These are phyloP conservation scores for Erodium texanum DNA, from an alignment of 441 rosid genomes.

Conservation along the genomic window DNA sequence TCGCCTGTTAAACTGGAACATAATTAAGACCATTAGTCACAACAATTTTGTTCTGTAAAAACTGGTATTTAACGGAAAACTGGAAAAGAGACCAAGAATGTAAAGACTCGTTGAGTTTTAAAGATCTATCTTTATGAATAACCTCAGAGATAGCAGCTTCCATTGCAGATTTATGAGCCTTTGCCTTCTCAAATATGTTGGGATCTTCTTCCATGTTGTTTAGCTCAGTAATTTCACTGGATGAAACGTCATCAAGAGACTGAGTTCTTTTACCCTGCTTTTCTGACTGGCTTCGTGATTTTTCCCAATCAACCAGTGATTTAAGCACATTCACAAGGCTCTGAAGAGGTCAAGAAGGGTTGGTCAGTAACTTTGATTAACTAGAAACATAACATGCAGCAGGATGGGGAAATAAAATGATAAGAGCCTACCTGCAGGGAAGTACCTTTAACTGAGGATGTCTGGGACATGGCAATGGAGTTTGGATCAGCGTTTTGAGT, in stretches of 20 bases:
- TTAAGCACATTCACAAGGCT: conserved; percentile 89
- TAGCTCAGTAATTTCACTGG: conserved; percentile 32
- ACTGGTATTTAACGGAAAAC: too few relatives aligned
- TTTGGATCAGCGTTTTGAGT: conserved; percentile 78
- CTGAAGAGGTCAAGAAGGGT: conserved; percentile 40
- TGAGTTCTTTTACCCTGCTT: conserved; percentile 33
- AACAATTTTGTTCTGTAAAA: too few relatives aligned
- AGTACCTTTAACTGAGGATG: conserved; percentile 74
- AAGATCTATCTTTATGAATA: conserved; percentile 12
- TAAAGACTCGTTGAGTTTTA: too few relatives aligned
- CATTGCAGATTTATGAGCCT: conserved; percentile 95
- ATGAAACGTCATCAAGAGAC: conserved; percentile 39
- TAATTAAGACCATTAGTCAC: conserved; percentile 19
- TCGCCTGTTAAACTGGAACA: conserved; percentile 84
- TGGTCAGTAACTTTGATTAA: conserved; percentile 18
- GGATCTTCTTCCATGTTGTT: conserved; percentile 53
- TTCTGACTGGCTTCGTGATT: conserved; percentile 44
- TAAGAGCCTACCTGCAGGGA: conserved; percentile 74
- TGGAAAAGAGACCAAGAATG: too few relatives aligned
- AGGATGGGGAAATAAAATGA: conserved; percentile 5
- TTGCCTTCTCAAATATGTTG: conserved; percentile 72
- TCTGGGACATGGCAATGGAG: conserved; percentile 63
- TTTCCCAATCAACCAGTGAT: conserved; percentile 98
- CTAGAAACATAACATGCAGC: conserved; percentile 13
- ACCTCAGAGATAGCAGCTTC: conserved; percentile 97